Evolutionary conservation across 2,329 filamentous ascomycete species (phyloP).

Genomic region (Penicillium sp.): DNA sequence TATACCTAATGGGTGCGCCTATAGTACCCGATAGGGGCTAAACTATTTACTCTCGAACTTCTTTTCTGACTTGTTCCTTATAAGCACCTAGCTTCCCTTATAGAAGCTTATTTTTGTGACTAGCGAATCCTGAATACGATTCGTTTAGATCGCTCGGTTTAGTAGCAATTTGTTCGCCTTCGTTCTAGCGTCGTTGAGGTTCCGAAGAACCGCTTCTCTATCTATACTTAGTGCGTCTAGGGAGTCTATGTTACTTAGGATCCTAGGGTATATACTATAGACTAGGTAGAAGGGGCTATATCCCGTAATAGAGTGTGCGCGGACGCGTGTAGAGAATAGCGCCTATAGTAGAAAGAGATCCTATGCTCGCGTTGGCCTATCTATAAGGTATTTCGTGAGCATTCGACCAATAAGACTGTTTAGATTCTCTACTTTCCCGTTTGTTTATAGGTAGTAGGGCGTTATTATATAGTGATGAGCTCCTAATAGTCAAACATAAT

Average conservation of each 20-base stretch:
- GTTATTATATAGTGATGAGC: background rate
- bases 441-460: conserved; percentile 2
- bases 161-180: background rate
- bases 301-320: background rate
- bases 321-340: background rate
- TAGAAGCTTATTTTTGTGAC: conserved; percentile 9
- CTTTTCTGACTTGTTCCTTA: conserved; percentile 3
- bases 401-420: conserved; percentile 2
- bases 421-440: conserved; percentile 9
- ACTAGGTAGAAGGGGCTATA: background rate
- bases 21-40: conserved; percentile 2
- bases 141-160: background rate
- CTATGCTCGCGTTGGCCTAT: conserved; percentile 1
- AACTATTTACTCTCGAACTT: conserved; percentile 16
- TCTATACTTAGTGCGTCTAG: background rate
- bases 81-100: background rate
- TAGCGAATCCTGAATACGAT: background rate
- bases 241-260: background rate
- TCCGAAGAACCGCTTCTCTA: background rate
- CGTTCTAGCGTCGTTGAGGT: background rate
- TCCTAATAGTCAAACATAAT: background rate
- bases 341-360: conserved; percentile 4
- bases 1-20: background rate
- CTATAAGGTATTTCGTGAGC: conserved; percentile 10
- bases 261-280: background rate